These are phyloP conservation scores for Pyrenula massariospora DNA, from an alignment of 495 filamentous ascomycete genomes.

Conservation along the genomic window DNA sequence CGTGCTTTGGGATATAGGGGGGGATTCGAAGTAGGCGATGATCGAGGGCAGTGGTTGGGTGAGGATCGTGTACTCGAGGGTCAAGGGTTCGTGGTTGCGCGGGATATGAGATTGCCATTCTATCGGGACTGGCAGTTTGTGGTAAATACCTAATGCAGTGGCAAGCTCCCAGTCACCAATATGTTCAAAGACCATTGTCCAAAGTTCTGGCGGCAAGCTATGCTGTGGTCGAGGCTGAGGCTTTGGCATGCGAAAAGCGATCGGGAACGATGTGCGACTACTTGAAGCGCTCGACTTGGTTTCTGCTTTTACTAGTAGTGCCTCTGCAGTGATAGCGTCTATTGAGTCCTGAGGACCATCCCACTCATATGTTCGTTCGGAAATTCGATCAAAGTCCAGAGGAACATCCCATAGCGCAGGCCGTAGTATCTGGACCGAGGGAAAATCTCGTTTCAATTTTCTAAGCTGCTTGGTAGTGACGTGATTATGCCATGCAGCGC, in stretches of 20 bases:
- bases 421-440: background rate
- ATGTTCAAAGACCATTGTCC: conserved; percentile 21
- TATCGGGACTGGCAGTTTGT: conserved; percentile 56
- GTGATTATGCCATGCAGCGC: background rate
- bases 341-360: background rate
- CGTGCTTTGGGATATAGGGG: conserved; percentile 43
- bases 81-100: conserved; percentile 38
- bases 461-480: background rate
- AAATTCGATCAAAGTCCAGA: background rate
- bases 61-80: conserved; percentile 73
- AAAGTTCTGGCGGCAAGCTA: background rate
- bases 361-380: background rate
- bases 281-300: background rate
- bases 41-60: conserved; percentile 54
- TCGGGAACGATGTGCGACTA: background rate
- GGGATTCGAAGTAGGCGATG: conserved; percentile 52
- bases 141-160: conserved; percentile 65
- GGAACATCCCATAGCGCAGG: background rate
- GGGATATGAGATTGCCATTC: conserved; percentile 55
- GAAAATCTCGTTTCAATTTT: background rate
- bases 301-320: background rate
- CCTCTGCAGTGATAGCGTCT: background rate
- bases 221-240: background rate
- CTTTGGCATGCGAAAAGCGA: background rate
- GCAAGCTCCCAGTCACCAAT: conserved; percentile 84